Evolutionary conservation across 805 yeast species (phyloP), one percentile per base, ranked within the genome.

Genomic region (Saturnispora zaruensis): DNA sequence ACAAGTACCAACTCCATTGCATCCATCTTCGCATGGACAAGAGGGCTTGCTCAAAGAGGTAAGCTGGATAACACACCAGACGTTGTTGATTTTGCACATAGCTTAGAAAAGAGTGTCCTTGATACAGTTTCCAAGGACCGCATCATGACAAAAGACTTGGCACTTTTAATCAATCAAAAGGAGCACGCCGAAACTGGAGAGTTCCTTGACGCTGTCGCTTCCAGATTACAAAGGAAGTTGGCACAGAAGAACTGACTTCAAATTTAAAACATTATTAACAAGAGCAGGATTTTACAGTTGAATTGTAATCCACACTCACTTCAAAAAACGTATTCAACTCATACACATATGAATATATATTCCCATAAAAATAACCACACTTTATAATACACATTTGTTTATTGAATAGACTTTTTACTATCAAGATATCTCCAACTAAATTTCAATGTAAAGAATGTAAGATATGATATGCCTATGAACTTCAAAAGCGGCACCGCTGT

Each of bases 1-100:
- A 85, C 93, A 7, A 83, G 90, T 4, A 85, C 93, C 49, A 85
- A 85, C 69, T 84, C 93, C 6, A 85, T 85, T 66, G 93, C 93
- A 4, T 82, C 89, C 18, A 85, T 85, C 51, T 85, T 84, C 59
- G 93, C 93, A 28, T 85, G 93, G 93, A 66, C 89, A n/a, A 77
- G 90, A 69, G 93, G 91, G 63, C 67, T 85, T 49, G 79, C 81
- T 55, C 88, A 84, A 67, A 82, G 93, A 76, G 93, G 91, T 60
- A 80, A 75, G 63, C 70, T 85, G 57, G 93, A 85, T 64, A 67
- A 66, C 34, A 85, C 89, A 25, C 84, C 84, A 30, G 86, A 79
- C 3, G 87, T 84, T 47, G 78, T 81, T 44, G 68, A 75, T 43
- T 85, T 85, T 62, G 89, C 86, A 40, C 69, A 80, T 55, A 64